Base-by-base conservation (phyloP, 768 basidiomycete genomes). In the Russula sp. region DNA sequence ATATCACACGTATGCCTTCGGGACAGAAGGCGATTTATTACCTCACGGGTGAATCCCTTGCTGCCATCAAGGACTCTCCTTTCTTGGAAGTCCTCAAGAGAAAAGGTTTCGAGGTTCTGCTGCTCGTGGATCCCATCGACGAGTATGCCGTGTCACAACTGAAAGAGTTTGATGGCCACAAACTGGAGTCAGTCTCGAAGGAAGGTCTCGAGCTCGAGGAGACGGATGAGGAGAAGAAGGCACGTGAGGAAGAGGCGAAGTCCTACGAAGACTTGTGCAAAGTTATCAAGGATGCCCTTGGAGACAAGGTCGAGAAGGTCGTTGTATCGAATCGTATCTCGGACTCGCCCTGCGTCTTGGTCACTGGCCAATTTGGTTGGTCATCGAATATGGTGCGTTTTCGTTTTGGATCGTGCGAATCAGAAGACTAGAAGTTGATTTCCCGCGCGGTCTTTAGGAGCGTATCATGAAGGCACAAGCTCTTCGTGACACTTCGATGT, bases 391-490 rank as follows among this genome's bases (percentile, higher is more conserved):
- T 98, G 96, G 89, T 86, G 65, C 49, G 81, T 74, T 34, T 25
- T 59, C 34, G 46, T 38, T 25, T 9, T 32, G 7, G 16, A 39
- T 16, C 6, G 7, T 3, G 29, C 3, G 29, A 22, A 14, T 29
- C 36, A 9, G 41, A 35, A 14, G 14, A 42, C 7, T 11, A 10
- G 50, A 22, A 52, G 20, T 14, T 62, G 25, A 58, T 47, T 8
- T 34, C 1, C 5, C 20, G 13, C 9, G 35, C 36, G 38, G 41
- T 51, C 48, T 70, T 46, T 68, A 86, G 85, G 90, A 95, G 75
- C 88, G 95, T 76, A 97, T 98, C 81, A 98, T 98, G 96, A 96
- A 96, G 78, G 94, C 96, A 13, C 95, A 98, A 77, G 95, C 95
- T 35, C 85, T 96, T 59, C 90, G 93, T 65, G 93, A 96, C 74